Evolutionary conservation across 768 basidiomycete species (phyloP), one percentile per base, ranked within the genome.

Genomic region (Russula griseocarnosa): DNA sequence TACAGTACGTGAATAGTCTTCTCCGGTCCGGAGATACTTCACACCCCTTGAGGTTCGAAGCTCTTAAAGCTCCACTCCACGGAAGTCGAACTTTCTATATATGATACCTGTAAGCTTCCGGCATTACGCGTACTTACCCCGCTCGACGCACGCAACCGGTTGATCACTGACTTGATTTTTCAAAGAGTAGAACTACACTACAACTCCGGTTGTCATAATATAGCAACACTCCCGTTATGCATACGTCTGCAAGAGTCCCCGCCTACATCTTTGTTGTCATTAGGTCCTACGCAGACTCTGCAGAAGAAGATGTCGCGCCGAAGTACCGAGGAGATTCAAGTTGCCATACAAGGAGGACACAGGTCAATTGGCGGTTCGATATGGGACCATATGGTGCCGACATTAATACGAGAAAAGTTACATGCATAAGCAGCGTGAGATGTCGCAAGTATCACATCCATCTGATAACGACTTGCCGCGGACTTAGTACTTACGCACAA

Each of bases 221-320:
- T 32, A 58, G 16, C n/a, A 67, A 54, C n/a, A 16, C n/a, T 28
- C 62, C 44, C 44, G 44, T 22, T 46, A 46, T 46, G 44, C 10
- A 46, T 11, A 22, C 7, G 44, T 46, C 44, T 22, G 24, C 13
- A 50, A 28, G 11, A 26, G 14, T 50, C n/a, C 44, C 47, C 36
- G 36, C 36, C 13, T 50, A 55, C 28, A 59, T 55, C 34, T 58
- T 51, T 8, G 38, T 20, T 20, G 32, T 53, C 30, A 63, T 16
- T 3, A 60, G 55, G 26, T 55, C 6, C 26, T 3, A 42, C 28
- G 32, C 18, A 38, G 9, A 14, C 36, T 14, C 1, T 50, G 10
- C 3, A 14, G 20, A 11, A 32, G 20, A 18, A 32, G 30, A 9
- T 20, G 18, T 20, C 20, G 51, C 20, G 10, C 52, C 32, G 32